phyloP scores from a whole-genome alignment of 805 yeast species.

The Blastobotrys attinorum region DNA sequence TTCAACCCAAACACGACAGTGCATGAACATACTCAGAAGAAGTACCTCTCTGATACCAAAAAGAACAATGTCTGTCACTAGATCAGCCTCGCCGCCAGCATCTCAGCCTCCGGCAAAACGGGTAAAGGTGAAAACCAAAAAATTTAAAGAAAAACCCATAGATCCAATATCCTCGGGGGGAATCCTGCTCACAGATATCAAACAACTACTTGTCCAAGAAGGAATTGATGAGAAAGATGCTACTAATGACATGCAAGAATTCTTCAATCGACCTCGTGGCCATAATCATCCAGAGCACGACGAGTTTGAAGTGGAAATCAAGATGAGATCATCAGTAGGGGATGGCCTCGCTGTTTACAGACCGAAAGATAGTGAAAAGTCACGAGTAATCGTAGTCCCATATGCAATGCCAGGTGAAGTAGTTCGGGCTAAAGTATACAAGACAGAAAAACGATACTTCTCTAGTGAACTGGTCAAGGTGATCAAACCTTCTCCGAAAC shows the following conservation, averaged over 20 bases:
- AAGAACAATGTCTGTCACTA: neutral
- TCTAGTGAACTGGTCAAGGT: slow-evolving; percentile 67
- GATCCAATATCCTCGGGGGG: slow-evolving; percentile 81
- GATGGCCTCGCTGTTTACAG: slow-evolving; percentile 72
- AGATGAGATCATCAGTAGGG: slow-evolving; percentile 65
- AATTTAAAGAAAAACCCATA: slow-evolving; percentile 51
- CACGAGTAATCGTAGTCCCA: slow-evolving; percentile 66
- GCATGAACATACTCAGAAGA: no score
- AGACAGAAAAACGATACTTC: slow-evolving; percentile 65
- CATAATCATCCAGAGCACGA: slow-evolving; percentile 45
- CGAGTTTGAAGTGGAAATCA: slow-evolving; percentile 45
- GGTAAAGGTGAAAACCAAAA: slow-evolving; percentile 22
- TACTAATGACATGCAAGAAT: slow-evolving; percentile 53
- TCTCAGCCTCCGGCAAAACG: slow-evolving; percentile 1
- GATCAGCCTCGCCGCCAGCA: neutral
- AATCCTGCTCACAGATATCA: slow-evolving; percentile 65
- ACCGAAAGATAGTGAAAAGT: slow-evolving; percentile 42
- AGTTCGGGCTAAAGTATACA: slow-evolving; percentile 62
- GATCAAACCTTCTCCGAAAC: slow-evolving; percentile 34
- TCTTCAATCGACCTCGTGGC: slow-evolving; percentile 43
- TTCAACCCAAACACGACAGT: no score
- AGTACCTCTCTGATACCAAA: no score
- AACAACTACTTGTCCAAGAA: slow-evolving; percentile 41
- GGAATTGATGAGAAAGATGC: slow-evolving; percentile 36
- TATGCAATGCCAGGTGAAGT: slow-evolving; percentile 83